Conservation (phyloP, 83 land plant species). For the Thuja plicata region DNA sequence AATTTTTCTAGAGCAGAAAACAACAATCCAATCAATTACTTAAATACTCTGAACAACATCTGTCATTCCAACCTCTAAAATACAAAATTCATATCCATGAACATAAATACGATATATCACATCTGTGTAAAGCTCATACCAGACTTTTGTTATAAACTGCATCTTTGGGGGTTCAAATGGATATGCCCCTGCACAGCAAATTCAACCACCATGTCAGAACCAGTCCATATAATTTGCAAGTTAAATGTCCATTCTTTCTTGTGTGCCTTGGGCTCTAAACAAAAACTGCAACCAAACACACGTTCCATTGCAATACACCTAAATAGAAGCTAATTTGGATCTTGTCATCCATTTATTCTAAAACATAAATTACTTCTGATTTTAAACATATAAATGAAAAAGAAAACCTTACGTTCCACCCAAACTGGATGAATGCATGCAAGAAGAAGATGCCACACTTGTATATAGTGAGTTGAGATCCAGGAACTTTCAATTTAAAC, state of each 20-base stretch:
- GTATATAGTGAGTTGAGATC: background rate
- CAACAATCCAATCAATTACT: background rate
- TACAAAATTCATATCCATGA: background rate
- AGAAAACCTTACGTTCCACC: background rate
- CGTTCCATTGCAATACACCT: background rate
- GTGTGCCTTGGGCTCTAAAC: background rate
- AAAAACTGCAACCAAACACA: background rate
- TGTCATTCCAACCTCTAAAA: background rate
- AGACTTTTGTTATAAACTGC: conserved; percentile 95
- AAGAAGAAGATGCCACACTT: background rate
- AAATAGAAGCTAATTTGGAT: background rate
- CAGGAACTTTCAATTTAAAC: background rate
- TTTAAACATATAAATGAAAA: background rate
- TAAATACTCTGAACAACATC: background rate
- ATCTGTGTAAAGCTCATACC: conserved; percentile 48
- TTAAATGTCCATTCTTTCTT: conserved; percentile 5
- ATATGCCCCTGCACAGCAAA: conserved; percentile 73
- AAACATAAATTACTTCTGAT: background rate
- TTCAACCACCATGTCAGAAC: conserved; percentile 5
- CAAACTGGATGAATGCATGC: background rate
- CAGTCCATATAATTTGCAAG: background rate
- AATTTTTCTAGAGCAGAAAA: background rate
- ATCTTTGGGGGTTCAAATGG: conserved; percentile 99
- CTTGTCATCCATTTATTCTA: background rate
- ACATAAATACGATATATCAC: background rate